Base-by-base conservation (phyloP, 2,329 filamentous ascomycete species). In the Trichoderma sp. region DNA sequence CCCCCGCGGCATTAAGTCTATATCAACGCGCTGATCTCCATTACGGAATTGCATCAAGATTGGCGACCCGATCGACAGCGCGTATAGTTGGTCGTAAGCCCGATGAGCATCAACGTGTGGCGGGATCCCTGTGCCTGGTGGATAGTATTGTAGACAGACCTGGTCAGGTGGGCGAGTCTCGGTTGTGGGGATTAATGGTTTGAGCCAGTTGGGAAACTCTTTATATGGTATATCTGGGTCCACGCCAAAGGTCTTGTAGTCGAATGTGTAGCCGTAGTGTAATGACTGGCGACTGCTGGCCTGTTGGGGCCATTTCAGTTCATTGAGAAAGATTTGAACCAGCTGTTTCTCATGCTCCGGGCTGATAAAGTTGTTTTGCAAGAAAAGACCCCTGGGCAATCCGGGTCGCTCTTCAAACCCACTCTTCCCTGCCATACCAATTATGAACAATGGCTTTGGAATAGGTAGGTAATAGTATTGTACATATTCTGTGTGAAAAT, bases 101-200 rank as follows among this genome's bases (percentile, higher is more conserved):
- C 43, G 62, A 77, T 89, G 88, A 3, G 88, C 88, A 78, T 90
- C 88, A 68, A 87, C 87, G 75, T 90, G 88, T 0, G 88, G 88
- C 11, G 88, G 88, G 74, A 90, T 90, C 2, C 88, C 88, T 0
- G 85, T 81, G 6, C 88, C 88, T 0, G 88, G 88, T 0, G 88
- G 86, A 76, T 90, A 90, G 76, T 89, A 85, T 78, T 90, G 88
- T 18, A 89, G 79, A 74, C 87, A 89, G 74, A 90, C 87, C 76
- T 90, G 88, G 66, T 89, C 87, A 0, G 87, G 86, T 0, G 81
- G 81, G 0, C 84, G 81, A 2, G 74, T 74, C 71, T 86, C 85
- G 0, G 81, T 78, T 3, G 76, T 78, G 0, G 86, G 84, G 4
- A 88, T 80, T 1, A 88, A 79, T 1, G 85, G 84, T 3, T 78